Base-by-base conservation (phyloP, 2,329 filamentous ascomycete species). In the Aspergillus glaucus region DNA sequence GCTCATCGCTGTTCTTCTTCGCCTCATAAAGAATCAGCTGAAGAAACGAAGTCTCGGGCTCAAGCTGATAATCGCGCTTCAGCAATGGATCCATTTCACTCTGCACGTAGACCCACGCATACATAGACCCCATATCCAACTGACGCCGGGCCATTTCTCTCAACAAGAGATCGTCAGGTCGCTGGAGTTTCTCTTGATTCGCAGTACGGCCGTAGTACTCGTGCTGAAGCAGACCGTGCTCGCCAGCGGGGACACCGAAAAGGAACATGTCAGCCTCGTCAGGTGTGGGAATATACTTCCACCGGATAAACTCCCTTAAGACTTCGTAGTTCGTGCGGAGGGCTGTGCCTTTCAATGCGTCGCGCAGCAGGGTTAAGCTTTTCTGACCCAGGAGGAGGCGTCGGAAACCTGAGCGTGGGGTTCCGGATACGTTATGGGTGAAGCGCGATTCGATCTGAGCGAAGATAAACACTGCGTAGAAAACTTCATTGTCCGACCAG, bases 381-480 rank as follows among this genome's bases (percentile, higher is more conserved):
- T 72, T 74, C 57, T 86, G 82, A 12, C 79, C 81, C 39, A 88
- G 65, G 49, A 88, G 71, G 24, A 86, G 66, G 28, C 80, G 72
- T 36, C 80, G 68, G 45, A 86, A 67, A 26, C 72, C 71, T 40
- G 73, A n/a, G 12, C 72, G 2, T 72, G 68, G 8, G 9, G 44
- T 75, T 74, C 14, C 75, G 21, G 80, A 62, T 0, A 86, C 85
- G 54, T 87, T 78, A 49, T 79, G 80, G 65, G 88, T 82, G 47
- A 76, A 75, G n/a, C 21, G 24, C 79, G 90, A 81, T 59, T 81
- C 77, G 14, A 93, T 76, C 69, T 92, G 91, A 53, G 87, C 61
- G 55, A 88, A 72, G 70, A 92, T 84, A 50, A 84, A 66, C 41
- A 82, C 79, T 2, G 79, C 75, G 45, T 79, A 74, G 60, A 80